These are phyloP conservation scores for Asterophora parasitica DNA, from an alignment of 768 basidiomycete genomes.

Conservation along the genomic window DNA sequence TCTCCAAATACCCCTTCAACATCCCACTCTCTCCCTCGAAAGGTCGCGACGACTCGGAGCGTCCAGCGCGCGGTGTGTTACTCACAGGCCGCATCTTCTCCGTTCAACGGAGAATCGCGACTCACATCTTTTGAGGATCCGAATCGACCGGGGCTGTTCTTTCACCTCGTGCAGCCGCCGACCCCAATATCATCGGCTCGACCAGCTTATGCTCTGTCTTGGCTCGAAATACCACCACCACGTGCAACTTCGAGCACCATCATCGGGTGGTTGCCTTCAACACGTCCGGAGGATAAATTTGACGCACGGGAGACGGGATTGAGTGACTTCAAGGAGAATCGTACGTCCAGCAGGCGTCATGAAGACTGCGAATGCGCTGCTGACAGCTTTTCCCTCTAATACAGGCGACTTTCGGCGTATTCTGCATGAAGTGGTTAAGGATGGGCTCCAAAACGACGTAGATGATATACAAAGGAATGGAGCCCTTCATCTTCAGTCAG, in stretches of 20 bases:
- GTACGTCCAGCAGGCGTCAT: constrained; percentile 34
- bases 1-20: background rate
- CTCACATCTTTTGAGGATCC: constrained; percentile 36
- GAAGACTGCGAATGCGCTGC: background rate
- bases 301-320: constrained; percentile 41
- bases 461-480: constrained; percentile 66
- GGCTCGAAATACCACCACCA: constrained; percentile 44
- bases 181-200: constrained; percentile 37
- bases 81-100: constrained; percentile 8
- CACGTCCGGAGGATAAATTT: constrained; percentile 15
- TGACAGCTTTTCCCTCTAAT: background rate
- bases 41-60: background rate
- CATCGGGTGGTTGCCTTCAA: constrained; percentile 69
- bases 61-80: background rate
- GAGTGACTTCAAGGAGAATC: constrained; percentile 68
- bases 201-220: constrained; percentile 64
- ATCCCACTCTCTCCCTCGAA: background rate
- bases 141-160: constrained; percentile 60
- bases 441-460: constrained; percentile 47
- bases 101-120: too few species aligned
- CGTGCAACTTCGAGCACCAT: constrained; percentile 44
- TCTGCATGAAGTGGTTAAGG: constrained; percentile 55
- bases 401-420: constrained; percentile 56
- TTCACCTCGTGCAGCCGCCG: constrained; percentile 57
- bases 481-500: constrained; percentile 60